Percentiles rank a stretch among this genome's conserved stretches.
phyloP scores from a whole-genome alignment of 2,329 filamentous ascomycete genomes.

The Cadophora gregata region DNA sequence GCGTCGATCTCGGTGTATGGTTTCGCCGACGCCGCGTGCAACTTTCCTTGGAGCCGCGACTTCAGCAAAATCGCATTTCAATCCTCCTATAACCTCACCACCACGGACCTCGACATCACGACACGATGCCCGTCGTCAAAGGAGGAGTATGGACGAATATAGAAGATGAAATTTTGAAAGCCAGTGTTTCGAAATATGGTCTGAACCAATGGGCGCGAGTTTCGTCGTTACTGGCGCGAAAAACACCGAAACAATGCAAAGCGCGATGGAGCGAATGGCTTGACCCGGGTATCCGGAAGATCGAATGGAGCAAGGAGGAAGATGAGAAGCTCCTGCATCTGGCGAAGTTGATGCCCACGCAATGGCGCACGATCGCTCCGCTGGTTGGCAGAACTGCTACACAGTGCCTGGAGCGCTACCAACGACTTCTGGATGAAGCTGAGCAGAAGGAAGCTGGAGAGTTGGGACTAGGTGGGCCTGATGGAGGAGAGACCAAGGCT shows the following conservation, averaged over 20 bases:
- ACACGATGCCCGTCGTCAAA: conserved; percentile 71
- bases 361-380: conserved; percentile 98
- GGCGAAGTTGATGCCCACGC: conserved; percentile 97
- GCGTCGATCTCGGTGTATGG: no score
- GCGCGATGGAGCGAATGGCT: conserved; percentile 98
- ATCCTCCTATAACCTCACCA: no score
- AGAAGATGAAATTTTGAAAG: conserved; percentile 94
- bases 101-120: conserved; percentile 9
- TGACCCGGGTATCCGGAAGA: conserved; percentile 96
- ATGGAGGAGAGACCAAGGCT: conserved; percentile 84
- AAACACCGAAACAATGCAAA: conserved; percentile 99
- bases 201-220: conserved; percentile 98
- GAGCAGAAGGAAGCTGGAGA: conserved; percentile 85
- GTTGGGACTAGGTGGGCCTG: conserved; percentile 82
- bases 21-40: no score
- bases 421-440: conserved; percentile 94
- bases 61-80: no score
- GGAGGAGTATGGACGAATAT: conserved; percentile 79
- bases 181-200: conserved; percentile 88
- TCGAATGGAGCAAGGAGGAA: conserved; percentile 98
- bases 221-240: conserved; percentile 93
- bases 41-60: no score
- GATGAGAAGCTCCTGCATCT: conserved; percentile 96
- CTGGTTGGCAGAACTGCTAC: conserved; percentile 96
- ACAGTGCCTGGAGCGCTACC: conserved; percentile 95